Base-by-base conservation (phyloP, 2,329 filamentous ascomycete genomes). In the Chaetoscypha palmicola region DNA sequence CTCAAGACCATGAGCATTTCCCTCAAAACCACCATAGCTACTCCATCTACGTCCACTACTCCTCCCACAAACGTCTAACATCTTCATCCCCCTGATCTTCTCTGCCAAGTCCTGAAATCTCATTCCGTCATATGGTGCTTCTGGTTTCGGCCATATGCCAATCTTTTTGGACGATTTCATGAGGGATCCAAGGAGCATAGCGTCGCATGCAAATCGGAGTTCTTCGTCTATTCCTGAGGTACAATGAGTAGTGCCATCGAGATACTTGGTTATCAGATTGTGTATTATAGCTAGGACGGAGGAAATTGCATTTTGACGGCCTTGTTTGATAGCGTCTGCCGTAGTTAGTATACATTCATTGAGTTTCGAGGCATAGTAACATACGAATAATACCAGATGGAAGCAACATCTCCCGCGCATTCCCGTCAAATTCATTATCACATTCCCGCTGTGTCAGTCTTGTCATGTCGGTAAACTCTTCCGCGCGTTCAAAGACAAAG, bases 181-280 rank as follows among this genome's bases (percentile, higher is more conserved):
- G 2, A 58, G 38, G 22, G 52, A 58, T 14, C 55, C 51, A 11
- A 59, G 31, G 35, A 55, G 52, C 53, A 61, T 51, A 11, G 52
- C 34, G 37, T 53, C 45, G 46, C 38, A 58, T 4, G 44, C 56
- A 3, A 53, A 53, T 33, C 43, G 43, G 8, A 52, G 39, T 8
- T 51, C 46, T 3, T 53, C 47, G 21, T 53, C 52, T 14, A 50
- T 40, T 2, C 47, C 34, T 14, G 30, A 37, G 20, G 48, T 38
- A 36, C 53, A 56, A 17, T 30, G 47, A 26, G 9, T 37, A 34
- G 22, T 42, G 5, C 51, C 48, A 26, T 46, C 48, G 45, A 54
- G 41, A 19, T 56, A 54, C 39, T 42, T 48, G 22, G 38, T 44
- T 35, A 56, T 53, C 5, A 54, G 47, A 12, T 33, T 28, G 31